A percentile compares a stretch with the other conserved stretches of the same genome.
phyloP scores from a whole-genome alignment of 2,329 filamentous ascomycete genomes.

The Paecilomyces fulvus region DNA sequence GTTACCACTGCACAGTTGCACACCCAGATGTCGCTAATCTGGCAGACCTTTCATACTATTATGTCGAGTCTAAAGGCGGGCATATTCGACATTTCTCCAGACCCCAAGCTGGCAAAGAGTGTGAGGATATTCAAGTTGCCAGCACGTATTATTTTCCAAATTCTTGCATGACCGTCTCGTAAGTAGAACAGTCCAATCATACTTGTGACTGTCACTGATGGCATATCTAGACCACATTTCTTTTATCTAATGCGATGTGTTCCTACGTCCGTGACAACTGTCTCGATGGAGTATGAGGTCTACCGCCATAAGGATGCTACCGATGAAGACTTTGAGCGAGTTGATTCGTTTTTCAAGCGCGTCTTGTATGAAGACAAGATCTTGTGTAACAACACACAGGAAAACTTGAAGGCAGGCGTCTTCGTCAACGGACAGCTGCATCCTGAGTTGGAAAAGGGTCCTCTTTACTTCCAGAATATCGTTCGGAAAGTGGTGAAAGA shows the following conservation, averaged over 20 bases:
- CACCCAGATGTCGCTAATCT: conserved; percentile 51
- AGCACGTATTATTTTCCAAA: conserved; percentile 27
- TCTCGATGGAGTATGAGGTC: conserved; percentile 54
- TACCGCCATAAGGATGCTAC: conserved; percentile 53
- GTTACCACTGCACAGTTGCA: conserved; percentile 54
- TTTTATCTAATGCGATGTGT: conserved; percentile 58
- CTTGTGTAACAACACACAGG: conserved; percentile 51
- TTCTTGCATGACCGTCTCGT: conserved; percentile 24
- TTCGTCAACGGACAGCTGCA: conserved; percentile 58
- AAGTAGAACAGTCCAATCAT: conserved; percentile 18
- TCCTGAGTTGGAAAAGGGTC: conserved; percentile 51
- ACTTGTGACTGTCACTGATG: neutral
- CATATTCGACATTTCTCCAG: conserved; percentile 45
- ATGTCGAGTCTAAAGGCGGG: conserved; percentile 40
- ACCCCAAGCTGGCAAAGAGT: conserved; percentile 39
- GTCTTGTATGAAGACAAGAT: conserved; percentile 59
- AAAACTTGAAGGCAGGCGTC: conserved; percentile 53
- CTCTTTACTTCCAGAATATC: conserved; percentile 48
- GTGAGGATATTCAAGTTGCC: conserved; percentile 34
- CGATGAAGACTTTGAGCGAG: conserved; percentile 50
- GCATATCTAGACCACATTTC: conserved; percentile 45
- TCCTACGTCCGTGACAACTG: conserved; percentile 43
- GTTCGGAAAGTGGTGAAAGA: conserved; percentile 42
- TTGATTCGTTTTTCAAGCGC: conserved; percentile 54
- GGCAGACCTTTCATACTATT: conserved; percentile 50